A percentile compares a stretch with the other conserved stretches of the same genome.
phyloP scores from a whole-genome alignment of 1,284 basidiomycete genomes.

The Marasmius tenuissimus region DNA sequence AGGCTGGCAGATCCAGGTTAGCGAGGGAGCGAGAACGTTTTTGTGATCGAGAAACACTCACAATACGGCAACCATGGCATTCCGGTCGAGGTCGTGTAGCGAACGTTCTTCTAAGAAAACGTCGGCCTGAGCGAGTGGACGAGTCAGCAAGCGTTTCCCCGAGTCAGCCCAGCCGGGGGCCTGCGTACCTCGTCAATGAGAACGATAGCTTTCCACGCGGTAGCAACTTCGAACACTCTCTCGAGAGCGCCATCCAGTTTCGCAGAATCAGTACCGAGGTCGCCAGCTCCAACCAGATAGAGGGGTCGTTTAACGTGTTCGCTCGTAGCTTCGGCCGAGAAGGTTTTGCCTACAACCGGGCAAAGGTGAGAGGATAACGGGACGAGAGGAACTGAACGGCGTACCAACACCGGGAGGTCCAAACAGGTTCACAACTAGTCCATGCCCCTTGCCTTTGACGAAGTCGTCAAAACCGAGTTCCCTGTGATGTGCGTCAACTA shows the following conservation, averaged over 20 bases:
- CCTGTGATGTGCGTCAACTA: constrained; percentile 56
- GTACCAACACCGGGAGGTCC: constrained; percentile 62
- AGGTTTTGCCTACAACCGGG: constrained; percentile 36
- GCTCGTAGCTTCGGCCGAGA: constrained; percentile 61
- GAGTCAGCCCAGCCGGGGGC: background rate
- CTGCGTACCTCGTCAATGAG: constrained; percentile 53
- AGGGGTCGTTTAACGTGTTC: constrained; percentile 59
- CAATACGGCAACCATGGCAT: constrained; percentile 68
- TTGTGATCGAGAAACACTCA: constrained; percentile 19
- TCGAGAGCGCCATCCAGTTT: constrained; percentile 42
- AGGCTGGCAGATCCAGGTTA: constrained; percentile 28
- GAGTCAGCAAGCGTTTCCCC: background rate
- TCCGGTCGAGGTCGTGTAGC: constrained; percentile 57
- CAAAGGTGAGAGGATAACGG: background rate
- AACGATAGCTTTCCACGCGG: constrained; percentile 63
- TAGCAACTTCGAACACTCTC: constrained; percentile 51
- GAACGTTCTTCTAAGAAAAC: constrained; percentile 67
- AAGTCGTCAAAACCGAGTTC: constrained; percentile 60
- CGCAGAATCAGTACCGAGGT: constrained; percentile 51
- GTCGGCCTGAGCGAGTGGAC: constrained; percentile 34
- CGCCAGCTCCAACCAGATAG: constrained; percentile 59
- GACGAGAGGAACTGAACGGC: constrained; percentile 24
- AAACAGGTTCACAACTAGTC: constrained; percentile 59
- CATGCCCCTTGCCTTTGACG: constrained; percentile 61
- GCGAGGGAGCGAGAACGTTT: too few species aligned